Percentiles rank a stretch among this genome's conserved stretches.
phyloP scores from a whole-genome alignment of 306 rosid species.

The Malus sieversii region DNA sequence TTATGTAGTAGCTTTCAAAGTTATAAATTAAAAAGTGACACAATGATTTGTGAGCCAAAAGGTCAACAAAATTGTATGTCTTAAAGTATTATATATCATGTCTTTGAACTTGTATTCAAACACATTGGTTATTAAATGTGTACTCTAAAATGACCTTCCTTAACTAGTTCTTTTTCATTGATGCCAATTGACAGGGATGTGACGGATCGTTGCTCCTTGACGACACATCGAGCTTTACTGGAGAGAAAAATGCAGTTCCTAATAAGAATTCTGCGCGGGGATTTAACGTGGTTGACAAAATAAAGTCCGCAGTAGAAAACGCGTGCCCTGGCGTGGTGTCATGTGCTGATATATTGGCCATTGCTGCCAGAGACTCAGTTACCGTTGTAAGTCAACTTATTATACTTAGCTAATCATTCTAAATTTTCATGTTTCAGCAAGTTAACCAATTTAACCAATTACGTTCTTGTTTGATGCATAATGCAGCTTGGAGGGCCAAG shows the following conservation, averaged over 20 bases:
- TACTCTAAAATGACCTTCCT: neutral
- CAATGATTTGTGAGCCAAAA: neutral
- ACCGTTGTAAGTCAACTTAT: conserved; percentile 23
- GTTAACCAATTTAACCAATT: neutral
- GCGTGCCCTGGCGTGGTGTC: conserved; percentile 71
- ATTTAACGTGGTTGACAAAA: conserved; percentile 61
- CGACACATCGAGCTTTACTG: conserved; percentile 56
- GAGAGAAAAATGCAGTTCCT: conserved; percentile 72
- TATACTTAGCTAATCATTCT: neutral
- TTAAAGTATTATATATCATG: neutral
- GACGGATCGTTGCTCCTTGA: conserved; percentile 84
- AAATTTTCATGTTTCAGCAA: neutral
- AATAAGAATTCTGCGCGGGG: conserved; percentile 73
- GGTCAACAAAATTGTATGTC: neutral
- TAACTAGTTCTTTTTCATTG: neutral
- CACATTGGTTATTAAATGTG: neutral
- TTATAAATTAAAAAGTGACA: neutral
- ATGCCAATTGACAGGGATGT: conserved; percentile 52
- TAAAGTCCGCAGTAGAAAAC: conserved; percentile 62
- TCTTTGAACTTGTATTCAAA: neutral
- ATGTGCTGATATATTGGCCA: conserved; percentile 74
- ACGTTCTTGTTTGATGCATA: neutral
- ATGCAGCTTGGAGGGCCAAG: conserved; percentile 75
- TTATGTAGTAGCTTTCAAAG: neutral
- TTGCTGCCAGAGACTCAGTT: conserved; percentile 71